Evolutionary conservation across 345 rosid genomes (phyloP).

Genomic region (Jatropha curcas): DNA sequence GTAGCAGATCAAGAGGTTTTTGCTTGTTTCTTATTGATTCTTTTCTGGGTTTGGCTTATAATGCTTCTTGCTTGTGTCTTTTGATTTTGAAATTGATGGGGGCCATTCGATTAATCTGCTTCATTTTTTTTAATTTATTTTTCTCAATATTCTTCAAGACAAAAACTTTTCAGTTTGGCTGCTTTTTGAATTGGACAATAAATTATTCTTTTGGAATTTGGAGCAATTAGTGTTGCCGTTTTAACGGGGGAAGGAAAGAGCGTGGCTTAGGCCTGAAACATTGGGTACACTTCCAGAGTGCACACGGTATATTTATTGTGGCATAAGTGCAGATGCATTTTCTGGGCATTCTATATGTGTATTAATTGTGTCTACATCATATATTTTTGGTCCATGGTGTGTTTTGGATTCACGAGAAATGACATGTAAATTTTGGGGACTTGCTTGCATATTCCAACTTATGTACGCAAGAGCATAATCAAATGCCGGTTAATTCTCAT

Average conservation of each 20-base stretch:
- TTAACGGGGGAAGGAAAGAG: neutral
- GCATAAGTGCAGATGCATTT: slow-evolving; percentile 9
- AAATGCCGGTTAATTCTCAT: neutral
- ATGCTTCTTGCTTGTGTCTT: neutral
- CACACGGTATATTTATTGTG: slow-evolving; percentile 16
- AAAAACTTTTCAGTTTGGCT: neutral
- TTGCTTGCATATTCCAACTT: neutral
- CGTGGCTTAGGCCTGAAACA: slow-evolving; percentile 10
- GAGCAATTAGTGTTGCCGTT: neutral
- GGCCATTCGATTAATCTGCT: neutral
- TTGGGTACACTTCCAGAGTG: neutral
- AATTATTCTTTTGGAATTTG: neutral
- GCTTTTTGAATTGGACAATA: neutral
- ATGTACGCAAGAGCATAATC: neutral
- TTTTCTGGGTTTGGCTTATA: slow-evolving; percentile 13
- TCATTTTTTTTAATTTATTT: neutral
- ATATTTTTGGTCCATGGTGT: slow-evolving; percentile 4
- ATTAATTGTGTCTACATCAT: slow-evolving; percentile 1
- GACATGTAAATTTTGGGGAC: neutral
- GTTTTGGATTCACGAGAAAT: slow-evolving; percentile 15
- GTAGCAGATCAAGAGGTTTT: slow-evolving; percentile 28
- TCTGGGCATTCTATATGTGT: slow-evolving; percentile 14
- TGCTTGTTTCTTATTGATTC: neutral
- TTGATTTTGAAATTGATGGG: neutral
- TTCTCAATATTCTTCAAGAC: neutral